A percentile compares a stretch with the other conserved stretches of the same genome.
These are phyloP conservation scores for Jackrogersella minutella DNA, from an alignment of 495 filamentous ascomycete species.

Conservation along the genomic window DNA sequence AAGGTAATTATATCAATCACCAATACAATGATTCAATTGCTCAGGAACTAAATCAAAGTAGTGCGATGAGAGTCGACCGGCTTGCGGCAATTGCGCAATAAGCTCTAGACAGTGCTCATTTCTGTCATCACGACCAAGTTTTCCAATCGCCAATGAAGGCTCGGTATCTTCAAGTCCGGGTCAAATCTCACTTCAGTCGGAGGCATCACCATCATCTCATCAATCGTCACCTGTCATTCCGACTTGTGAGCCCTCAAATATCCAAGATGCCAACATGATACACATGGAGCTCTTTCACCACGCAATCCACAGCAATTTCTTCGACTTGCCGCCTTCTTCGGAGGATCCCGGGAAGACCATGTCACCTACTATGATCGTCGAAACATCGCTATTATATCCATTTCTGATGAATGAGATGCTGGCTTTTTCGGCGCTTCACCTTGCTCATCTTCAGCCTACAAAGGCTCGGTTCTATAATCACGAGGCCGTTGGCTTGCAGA, in stretches of 20 bases:
- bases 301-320: conserved; percentile 17
- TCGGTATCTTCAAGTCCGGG: conserved; percentile 10
- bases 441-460: conserved; percentile 46
- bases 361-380: background rate
- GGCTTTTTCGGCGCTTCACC: conserved; percentile 56
- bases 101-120: conserved; percentile 26
- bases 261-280: conserved; percentile 29
- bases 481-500: conserved; percentile 59
- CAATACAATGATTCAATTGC: no score
- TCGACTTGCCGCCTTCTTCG: conserved; percentile 16
- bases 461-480: conserved; percentile 49
- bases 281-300: conserved; percentile 31
- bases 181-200: background rate
- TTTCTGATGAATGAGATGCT: conserved; percentile 56
- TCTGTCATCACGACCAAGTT: conserved; percentile 18
- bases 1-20: conserved; percentile 13
- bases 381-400: conserved; percentile 16
- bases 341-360: background rate
- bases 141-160: background rate
- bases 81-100: conserved; percentile 35
- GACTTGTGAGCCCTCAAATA: background rate
- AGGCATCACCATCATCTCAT: conserved; percentile 11
- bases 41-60: background rate
- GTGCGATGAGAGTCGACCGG: conserved; percentile 33
- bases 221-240: conserved; percentile 13